Evolutionary conservation across 768 basidiomycete genomes (phyloP), one percentile per base, ranked within the genome.

Genomic region (Pleurotus eryngii): DNA sequence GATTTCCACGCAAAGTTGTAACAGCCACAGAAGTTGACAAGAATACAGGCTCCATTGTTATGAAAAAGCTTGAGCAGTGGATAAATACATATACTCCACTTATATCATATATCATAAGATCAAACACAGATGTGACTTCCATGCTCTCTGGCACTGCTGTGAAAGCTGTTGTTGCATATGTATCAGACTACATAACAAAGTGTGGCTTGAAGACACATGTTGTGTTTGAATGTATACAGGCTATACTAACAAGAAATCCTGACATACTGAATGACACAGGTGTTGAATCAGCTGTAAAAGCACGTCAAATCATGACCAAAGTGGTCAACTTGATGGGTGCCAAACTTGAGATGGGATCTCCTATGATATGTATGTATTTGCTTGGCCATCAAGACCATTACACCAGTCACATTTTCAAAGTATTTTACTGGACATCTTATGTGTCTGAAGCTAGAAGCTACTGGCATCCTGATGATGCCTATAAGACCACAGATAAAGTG

Each of bases 121-220:
- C 68, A 30, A 76, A 76, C 27, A 67, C 70, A 3, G 70, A 75
- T 61, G 64, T 68, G 0, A 69, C 67, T 0, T 64, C 64, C 46
- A 49, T 75, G 3, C 46, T 68, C 4, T 74, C 71, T 3, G 71
- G 74, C 0, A 74, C 71, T 3, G 62, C 69, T 1, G 60, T 76
- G 1, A 71, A 72, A 30, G 68, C 70, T 9, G 61, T 72, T 1
- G 59, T 73, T 1, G 64, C 67, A 5, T 75, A 76, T 64, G 63
- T 75, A 9, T 57, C 69, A 2, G 69, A 71, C 47, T 70, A 72
- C 56, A 60, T 72, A 14, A 67, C 65, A 0, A 71, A 72, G 43
- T 35, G 38, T 20, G 2, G 47, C 0, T 47, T 76, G 15, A 74
- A 72, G 48, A 70, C 70, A 1, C 64, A 75, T 57, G 60, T 64